These are phyloP conservation scores for Globisporangium barbulae DNA, from an alignment of 352 stramenopile species.

Conservation along the genomic window DNA sequence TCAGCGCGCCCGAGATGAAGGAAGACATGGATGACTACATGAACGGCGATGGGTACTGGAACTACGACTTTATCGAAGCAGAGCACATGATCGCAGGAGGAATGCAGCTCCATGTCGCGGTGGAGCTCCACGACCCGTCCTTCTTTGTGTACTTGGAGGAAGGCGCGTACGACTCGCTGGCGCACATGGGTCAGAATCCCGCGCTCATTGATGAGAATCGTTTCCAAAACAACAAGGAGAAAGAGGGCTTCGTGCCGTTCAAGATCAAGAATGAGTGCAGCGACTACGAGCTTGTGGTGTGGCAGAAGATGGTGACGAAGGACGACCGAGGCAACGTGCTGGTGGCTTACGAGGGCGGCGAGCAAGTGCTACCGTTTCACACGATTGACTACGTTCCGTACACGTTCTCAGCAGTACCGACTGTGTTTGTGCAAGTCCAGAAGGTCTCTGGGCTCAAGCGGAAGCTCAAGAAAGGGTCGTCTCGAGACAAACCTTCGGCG, in stretches of 20 bases:
- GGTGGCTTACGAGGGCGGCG: conserved; percentile 59
- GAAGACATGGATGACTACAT: conserved; percentile 29
- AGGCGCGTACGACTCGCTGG: conserved; percentile 21
- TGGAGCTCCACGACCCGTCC: conserved; percentile 79
- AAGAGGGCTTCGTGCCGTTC: conserved; percentile 68
- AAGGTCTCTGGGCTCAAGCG: conserved; percentile 46
- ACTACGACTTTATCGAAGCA: conserved; percentile 32
- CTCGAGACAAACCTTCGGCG: not conserved
- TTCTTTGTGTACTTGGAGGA: conserved; percentile 65
- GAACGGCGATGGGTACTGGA: conserved; percentile 28
- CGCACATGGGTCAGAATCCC: conserved; percentile 14
- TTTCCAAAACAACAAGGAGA: conserved; percentile 38
- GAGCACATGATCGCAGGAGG: conserved; percentile 33
- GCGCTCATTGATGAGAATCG: conserved; percentile 15
- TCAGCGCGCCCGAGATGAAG: conserved; percentile 18
- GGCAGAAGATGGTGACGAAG: conserved; percentile 69
- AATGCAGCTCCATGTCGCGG: conserved; percentile 67
- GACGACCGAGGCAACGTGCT: conserved; percentile 43
- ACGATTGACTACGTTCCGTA: conserved; percentile 82
- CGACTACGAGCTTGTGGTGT: conserved; percentile 69
- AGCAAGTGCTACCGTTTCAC: conserved; percentile 71
- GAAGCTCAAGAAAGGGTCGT: conserved; percentile 26
- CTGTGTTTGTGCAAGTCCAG: conserved; percentile 73
- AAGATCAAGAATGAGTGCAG: conserved; percentile 85
- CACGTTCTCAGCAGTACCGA: conserved; percentile 54